phyloP scores from a whole-genome alignment of 805 yeast genomes.

The Millerozyma acaciae region DNA sequence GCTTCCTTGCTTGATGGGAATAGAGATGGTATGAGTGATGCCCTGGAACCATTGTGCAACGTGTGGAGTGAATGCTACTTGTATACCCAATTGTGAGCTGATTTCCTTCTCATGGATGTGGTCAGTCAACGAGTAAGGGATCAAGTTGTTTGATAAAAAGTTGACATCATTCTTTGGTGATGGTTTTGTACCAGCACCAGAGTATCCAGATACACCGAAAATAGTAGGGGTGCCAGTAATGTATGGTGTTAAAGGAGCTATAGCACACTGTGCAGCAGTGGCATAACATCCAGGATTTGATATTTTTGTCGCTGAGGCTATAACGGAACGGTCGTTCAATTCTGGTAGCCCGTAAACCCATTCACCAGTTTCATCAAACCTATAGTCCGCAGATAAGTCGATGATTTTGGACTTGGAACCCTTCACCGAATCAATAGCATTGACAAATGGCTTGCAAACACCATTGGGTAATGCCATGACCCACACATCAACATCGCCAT shows the following conservation, averaged over 20 bases:
- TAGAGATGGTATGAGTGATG: constrained; percentile 84
- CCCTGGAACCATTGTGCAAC: constrained; percentile 99
- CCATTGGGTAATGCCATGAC: constrained; percentile 99
- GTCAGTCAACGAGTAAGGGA: constrained; percentile 94
- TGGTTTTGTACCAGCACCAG: constrained; percentile 99
- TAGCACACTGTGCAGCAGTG: constrained; percentile 90
- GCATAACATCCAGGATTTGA: constrained; percentile 99
- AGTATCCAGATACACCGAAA: constrained; percentile 96
- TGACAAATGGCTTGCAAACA: constrained; percentile 85
- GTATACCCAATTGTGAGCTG: constrained; percentile 69
- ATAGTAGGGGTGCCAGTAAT: constrained; percentile 73
- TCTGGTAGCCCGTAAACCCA: constrained; percentile 98
- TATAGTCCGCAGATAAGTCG: constrained; percentile 92
- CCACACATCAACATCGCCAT: constrained; percentile 88
- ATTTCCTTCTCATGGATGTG: constrained; percentile 96
- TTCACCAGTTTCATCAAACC: constrained; percentile 82
- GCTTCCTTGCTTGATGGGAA: constrained; percentile 68
- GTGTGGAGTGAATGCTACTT: constrained; percentile 91
- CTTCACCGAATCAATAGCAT: constrained; percentile 67
- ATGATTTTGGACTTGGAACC: constrained; percentile 73
- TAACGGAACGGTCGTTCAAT: constrained; percentile 61
- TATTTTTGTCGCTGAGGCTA: constrained; percentile 71
- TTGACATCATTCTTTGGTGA: constrained; percentile 89
- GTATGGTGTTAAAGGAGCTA: constrained; percentile 76
- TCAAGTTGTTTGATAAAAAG: constrained; percentile 72